Evolutionary conservation across 2,329 filamentous ascomycete genomes (phyloP).

Genomic region (Cladophialophora chaetospira): DNA sequence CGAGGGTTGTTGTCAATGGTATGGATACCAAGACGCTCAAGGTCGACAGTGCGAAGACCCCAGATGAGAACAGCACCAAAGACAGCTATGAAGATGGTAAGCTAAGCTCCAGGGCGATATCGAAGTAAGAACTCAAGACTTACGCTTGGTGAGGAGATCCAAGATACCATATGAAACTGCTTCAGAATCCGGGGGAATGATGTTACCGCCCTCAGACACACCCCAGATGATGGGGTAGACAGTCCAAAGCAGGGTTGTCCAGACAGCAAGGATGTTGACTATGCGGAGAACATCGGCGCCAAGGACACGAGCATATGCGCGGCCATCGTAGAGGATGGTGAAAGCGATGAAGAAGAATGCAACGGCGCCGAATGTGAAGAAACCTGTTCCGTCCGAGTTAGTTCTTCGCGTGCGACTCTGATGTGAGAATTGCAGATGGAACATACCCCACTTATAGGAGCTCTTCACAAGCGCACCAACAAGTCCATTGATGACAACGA

Average conservation of each 20-base stretch:
- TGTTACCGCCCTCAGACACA: conserved; percentile 64
- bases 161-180: conserved; percentile 69
- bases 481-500: conserved; percentile 69
- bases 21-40: conserved; percentile 47
- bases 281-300: conserved; percentile 56
- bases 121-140: neutral
- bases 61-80: conserved; percentile 64
- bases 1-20: conserved; percentile 24
- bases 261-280: conserved; percentile 59
- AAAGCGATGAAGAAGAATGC: conserved; percentile 64
- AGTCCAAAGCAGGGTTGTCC: conserved; percentile 65
- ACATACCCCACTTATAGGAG: conserved; percentile 55
- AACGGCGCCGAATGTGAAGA: conserved; percentile 59
- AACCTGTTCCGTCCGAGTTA: conserved; percentile 41
- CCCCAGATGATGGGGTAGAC: conserved; percentile 68
- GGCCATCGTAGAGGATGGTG: conserved; percentile 59
- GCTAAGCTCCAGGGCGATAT: conserved; percentile 5
- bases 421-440: conserved; percentile 48
- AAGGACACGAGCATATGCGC: conserved; percentile 57
- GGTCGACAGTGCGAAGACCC: conserved; percentile 65
- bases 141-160: conserved; percentile 44
- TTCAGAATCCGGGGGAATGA: conserved; percentile 67
- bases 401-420: neutral
- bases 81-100: conserved; percentile 7
- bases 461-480: conserved; percentile 65